These are phyloP conservation scores for Epipyxis sp. DNA, from an alignment of 108 stramenopile genomes.

Conservation along the genomic window DNA sequence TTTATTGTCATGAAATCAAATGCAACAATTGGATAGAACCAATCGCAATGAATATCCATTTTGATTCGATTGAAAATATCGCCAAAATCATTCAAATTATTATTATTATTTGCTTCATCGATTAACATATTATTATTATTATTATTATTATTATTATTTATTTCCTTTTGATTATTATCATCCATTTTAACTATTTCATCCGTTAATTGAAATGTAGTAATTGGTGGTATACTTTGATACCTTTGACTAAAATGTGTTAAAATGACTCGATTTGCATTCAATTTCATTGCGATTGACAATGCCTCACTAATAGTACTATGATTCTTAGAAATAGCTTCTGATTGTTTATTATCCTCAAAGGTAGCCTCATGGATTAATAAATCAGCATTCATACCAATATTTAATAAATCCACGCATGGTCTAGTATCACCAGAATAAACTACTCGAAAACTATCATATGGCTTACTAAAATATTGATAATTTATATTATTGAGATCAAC, in stretches of 20 bases:
- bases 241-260: constrained; percentile 96
- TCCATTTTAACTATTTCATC: no score
- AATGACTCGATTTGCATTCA: constrained; percentile 69
- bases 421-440: constrained; percentile 91
- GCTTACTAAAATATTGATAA: no score
- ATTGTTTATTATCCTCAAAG: constrained; percentile 87
- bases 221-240: constrained; percentile 61
- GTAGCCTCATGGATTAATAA: constrained; percentile 95
- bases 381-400: constrained; percentile 63
- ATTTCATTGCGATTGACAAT: constrained; percentile 62
- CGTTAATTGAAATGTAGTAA: no score
- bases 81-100: neutral
- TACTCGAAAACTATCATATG: no score
- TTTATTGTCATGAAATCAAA: neutral
- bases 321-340: constrained; percentile 80
- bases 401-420: constrained; percentile 71
- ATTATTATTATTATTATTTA: no score
- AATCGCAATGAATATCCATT: neutral
- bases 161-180: no score
- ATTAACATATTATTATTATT: no score
- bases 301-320: constrained; percentile 78
- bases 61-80: neutral
- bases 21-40: neutral
- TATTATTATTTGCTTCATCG: no score
- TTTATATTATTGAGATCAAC: no score